phyloP scores from a whole-genome alignment of 1,139 yeast species.

The Petasospora fabianii region DNA sequence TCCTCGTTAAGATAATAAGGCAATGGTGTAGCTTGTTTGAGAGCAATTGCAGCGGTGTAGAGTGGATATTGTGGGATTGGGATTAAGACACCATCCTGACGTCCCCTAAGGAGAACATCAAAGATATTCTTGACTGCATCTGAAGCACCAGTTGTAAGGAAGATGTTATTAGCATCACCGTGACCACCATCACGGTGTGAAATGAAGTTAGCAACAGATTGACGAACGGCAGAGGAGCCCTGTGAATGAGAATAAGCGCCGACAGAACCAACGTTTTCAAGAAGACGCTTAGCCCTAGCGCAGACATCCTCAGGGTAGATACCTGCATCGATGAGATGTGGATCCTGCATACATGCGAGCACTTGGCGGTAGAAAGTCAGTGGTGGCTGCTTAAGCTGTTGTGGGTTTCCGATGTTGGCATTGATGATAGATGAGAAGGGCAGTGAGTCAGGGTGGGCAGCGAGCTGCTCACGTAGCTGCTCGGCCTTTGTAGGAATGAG shows the following conservation, averaged over 20 bases:
- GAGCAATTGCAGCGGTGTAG: constrained; percentile 86
- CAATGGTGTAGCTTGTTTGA: constrained; percentile 75
- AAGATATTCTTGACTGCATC: constrained; percentile 79
- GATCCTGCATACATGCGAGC: constrained; percentile 79
- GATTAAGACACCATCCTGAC: constrained; percentile 70
- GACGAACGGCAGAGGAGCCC: constrained; percentile 69
- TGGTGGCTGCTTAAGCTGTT: constrained; percentile 90
- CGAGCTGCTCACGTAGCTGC: constrained; percentile 58
- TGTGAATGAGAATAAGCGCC: constrained; percentile 96
- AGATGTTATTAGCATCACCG: constrained; percentile 68
- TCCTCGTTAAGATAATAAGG: constrained; percentile 86
- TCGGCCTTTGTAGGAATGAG: constrained; percentile 91
- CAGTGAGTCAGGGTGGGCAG: constrained; percentile 52
- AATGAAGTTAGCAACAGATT: constrained; percentile 79
- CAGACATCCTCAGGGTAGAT: constrained; percentile 61
- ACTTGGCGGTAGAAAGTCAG: constrained; percentile 95
- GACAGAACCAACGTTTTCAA: constrained; percentile 68
- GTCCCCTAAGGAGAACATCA: constrained; percentile 63
- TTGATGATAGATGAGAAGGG: constrained; percentile 77
- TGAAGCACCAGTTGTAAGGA: constrained; percentile 90
- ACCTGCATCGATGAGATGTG: constrained; percentile 48
- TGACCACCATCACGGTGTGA: constrained; percentile 62
- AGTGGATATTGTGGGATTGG: constrained; percentile 98
- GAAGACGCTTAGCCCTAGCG: constrained; percentile 59
- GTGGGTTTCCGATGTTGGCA: constrained; percentile 97